These are phyloP conservation scores for Clonostachys chloroleuca DNA, from an alignment of 2,329 filamentous ascomycete genomes.

Conservation along the genomic window DNA sequence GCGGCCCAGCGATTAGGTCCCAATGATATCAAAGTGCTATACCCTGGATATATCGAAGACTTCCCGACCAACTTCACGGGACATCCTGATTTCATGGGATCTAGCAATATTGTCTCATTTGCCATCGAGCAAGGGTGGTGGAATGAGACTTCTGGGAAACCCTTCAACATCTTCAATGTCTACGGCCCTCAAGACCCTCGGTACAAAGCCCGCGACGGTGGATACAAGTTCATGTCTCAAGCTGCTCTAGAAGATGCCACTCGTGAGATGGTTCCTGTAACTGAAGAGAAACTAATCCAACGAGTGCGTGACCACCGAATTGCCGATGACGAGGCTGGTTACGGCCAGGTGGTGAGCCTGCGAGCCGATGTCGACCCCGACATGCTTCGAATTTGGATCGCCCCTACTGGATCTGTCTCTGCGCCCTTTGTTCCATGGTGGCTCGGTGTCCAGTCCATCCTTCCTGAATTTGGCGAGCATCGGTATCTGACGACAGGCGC, in stretches of 20 bases:
- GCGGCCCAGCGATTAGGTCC: constrained; percentile 14
- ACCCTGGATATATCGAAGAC: constrained; percentile 18
- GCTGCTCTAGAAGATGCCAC: constrained; percentile 14
- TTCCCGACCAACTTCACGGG: constrained; percentile 13
- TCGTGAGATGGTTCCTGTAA: constrained; percentile 38
- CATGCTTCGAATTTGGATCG: constrained; percentile 15
- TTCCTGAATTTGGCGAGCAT: constrained; percentile 16
- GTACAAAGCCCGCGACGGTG: constrained; percentile 13
- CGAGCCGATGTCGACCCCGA: constrained; percentile 9
- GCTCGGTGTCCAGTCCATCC: constrained; percentile 14
- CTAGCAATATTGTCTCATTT: constrained; percentile 15
- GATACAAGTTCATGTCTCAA: constrained; percentile 22
- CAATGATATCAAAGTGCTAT: constrained; percentile 14
- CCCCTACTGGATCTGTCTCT: constrained; percentile 15
- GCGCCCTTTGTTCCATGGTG: constrained; percentile 18
- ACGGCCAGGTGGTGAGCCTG: constrained; percentile 17
- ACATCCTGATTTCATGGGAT: constrained; percentile 16
- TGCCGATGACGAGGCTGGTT: constrained; percentile 17
- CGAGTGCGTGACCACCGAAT: constrained; percentile 17
- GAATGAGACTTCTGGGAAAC: constrained; percentile 9
- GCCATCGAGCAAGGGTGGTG: constrained; percentile 18
- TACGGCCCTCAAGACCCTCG: constrained; percentile 13
- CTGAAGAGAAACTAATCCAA: constrained; percentile 40
- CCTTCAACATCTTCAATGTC: constrained; percentile 17
- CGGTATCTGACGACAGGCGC: constrained; percentile 17